Evolutionary conservation across 2,329 filamentous ascomycete species (phyloP).

Genomic region (Onygenales sp.): DNA sequence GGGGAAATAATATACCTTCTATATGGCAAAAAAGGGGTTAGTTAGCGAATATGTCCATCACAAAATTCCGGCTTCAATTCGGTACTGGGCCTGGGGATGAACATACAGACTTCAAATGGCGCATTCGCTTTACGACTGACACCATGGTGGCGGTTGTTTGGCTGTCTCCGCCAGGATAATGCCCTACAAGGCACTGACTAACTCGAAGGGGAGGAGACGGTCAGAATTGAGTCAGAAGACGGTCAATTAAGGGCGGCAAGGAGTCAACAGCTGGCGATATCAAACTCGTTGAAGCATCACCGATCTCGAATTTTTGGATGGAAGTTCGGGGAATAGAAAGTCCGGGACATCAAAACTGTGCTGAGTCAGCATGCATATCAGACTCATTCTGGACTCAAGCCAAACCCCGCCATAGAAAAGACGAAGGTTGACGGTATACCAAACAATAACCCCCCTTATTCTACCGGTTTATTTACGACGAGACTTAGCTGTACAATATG

Average conservation of each 20-base stretch:
- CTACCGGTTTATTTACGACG: not conserved
- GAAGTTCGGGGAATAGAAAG: not conserved
- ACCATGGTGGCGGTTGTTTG: slow-evolving; percentile 30
- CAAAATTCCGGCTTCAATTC: slow-evolving; percentile 6
- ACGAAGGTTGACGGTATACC: not conserved
- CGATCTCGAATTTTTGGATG: not conserved
- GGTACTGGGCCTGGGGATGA: not conserved
- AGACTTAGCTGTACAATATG: slow-evolving; percentile 19
- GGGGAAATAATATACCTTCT: slow-evolving; percentile 20
- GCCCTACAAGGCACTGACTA: slow-evolving; percentile 7
- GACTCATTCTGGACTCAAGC: too few species aligned
- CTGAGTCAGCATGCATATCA: not conserved
- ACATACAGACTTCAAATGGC: slow-evolving; percentile 62
- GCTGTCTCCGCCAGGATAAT: slow-evolving; percentile 6
- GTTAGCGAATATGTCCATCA: not conserved
- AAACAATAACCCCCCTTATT: not conserved
- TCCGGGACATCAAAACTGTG: not conserved
- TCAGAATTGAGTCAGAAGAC: not conserved
- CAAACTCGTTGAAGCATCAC: not conserved
- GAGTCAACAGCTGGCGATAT: not conserved
- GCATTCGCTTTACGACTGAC: slow-evolving; percentile 55
- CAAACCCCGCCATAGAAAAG: not conserved
- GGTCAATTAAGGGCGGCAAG: not conserved
- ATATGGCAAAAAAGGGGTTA: slow-evolving; percentile 9
- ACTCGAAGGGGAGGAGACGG: not conserved